Evolutionary conservation across 2,329 filamentous ascomycete species (phyloP).

Genomic region (Cladophialophora carrionii): DNA sequence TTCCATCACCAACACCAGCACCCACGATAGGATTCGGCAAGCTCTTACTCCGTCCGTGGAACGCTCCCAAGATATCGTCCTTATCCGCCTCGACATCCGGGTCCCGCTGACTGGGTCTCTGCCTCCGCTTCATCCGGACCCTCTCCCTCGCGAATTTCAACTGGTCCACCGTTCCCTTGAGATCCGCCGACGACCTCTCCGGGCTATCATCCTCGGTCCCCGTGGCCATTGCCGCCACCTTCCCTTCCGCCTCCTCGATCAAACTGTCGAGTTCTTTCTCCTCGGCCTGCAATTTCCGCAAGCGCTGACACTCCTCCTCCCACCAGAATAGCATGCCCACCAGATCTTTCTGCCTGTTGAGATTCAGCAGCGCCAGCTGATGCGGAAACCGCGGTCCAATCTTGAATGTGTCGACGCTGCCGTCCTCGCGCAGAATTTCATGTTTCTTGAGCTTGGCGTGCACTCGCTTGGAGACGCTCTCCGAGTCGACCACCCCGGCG

Average conservation of each 20-base stretch:
- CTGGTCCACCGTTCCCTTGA: constrained; percentile 27
- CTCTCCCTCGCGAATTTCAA: constrained; percentile 34
- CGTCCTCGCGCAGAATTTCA: constrained; percentile 22
- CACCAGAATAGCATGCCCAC: constrained; percentile 35
- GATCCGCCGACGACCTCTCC: background rate
- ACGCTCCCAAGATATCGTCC: constrained; percentile 31
- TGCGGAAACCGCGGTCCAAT: constrained; percentile 32
- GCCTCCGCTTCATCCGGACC: constrained; percentile 34
- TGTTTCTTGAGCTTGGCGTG: constrained; percentile 25
- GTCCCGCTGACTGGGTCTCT: constrained; percentile 31
- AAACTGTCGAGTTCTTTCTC: constrained; percentile 27
- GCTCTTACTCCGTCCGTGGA: constrained; percentile 28
- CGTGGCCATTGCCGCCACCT: background rate
- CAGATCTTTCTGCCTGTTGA: constrained; percentile 28
- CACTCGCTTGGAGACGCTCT: constrained; percentile 22
- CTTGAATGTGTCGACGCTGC: constrained; percentile 30
- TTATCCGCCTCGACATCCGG: constrained; percentile 30
- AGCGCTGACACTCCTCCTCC: constrained; percentile 35
- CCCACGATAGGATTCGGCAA: constrained; percentile 12
- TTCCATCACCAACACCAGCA: too few relatives aligned
- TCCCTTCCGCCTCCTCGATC: constrained; percentile 17
- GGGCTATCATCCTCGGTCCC: background rate
- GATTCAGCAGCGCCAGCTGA: constrained; percentile 29
- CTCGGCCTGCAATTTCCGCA: constrained; percentile 32
- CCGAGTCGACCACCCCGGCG: constrained; percentile 29